These are phyloP conservation scores for Xanthoconium separans DNA, from an alignment of 1,284 basidiomycete genomes.

Conservation along the genomic window DNA sequence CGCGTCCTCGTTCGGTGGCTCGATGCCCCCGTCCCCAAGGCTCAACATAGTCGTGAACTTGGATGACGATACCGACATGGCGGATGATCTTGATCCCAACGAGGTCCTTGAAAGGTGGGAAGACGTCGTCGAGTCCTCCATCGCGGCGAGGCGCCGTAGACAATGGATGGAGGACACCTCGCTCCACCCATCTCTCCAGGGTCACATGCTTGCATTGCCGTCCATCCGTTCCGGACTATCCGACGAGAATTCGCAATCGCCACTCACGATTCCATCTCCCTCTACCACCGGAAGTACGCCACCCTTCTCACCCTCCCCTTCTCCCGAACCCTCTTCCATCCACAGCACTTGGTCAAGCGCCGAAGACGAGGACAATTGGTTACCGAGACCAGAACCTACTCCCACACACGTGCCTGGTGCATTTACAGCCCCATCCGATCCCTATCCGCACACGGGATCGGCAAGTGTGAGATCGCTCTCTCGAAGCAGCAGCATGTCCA, in stretches of 20 bases:
- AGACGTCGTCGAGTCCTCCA: conserved; percentile 10
- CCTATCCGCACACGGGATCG: neutral
- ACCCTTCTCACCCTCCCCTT: conserved; percentile 18
- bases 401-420: neutral
- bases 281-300: conserved; percentile 12
- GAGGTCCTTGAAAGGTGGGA: conserved; percentile 9
- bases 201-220: conserved; percentile 19
- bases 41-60: conserved; percentile 15
- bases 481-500: conserved; percentile 15
- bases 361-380: conserved; percentile 19
- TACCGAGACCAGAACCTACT: neutral
- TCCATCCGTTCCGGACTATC: conserved; percentile 28
- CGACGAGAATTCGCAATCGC: conserved; percentile 25
- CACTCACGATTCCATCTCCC: conserved; percentile 26
- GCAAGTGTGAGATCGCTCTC: neutral
- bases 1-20: conserved; percentile 16
- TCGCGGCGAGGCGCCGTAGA: conserved; percentile 2
- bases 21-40: conserved; percentile 23
- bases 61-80: conserved; percentile 17
- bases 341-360: conserved; percentile 3
- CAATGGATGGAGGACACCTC: neutral
- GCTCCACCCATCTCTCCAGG: conserved; percentile 4
- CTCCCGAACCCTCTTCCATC: conserved; percentile 6
- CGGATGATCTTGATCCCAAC: neutral
- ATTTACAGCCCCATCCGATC: neutral